A percentile compares a stretch with the other conserved stretches of the same genome.
These are phyloP conservation scores for Cladosporium velox DNA, from an alignment of 2,329 filamentous ascomycete genomes.

Conservation along the genomic window DNA sequence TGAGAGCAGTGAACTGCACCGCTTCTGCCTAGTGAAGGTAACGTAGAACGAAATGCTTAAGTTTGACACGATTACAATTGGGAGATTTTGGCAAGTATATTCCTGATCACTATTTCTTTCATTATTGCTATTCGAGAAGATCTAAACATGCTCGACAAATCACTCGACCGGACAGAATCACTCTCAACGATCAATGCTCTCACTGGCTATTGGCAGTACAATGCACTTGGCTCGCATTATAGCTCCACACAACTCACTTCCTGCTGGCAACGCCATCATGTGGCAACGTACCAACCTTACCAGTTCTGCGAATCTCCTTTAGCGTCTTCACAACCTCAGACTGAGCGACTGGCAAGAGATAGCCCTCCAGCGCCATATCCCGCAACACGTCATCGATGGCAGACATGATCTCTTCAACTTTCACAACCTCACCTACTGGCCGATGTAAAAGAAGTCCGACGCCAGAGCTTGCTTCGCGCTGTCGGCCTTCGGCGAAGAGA, in stretches of 20 bases:
- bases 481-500: background rate
- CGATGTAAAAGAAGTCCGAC: constrained; percentile 8
- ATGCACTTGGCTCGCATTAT: background rate
- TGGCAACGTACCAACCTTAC: background rate
- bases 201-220: background rate
- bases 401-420: background rate
- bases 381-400: constrained; percentile 6
- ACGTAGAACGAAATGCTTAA: background rate
- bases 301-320: background rate
- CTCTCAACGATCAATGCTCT: background rate
- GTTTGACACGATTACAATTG: background rate
- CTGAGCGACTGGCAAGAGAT: background rate
- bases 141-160: background rate
- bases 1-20: background rate
- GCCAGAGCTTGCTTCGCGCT: background rate
- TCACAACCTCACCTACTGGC: background rate
- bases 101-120: background rate
- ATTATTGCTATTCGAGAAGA: background rate
- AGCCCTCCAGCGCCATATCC: constrained; percentile 2
- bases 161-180: background rate
- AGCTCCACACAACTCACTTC: background rate
- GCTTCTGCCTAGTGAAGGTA: background rate
- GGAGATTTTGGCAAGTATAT: background rate
- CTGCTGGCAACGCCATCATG: background rate
- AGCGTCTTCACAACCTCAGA: background rate